phyloP scores from a whole-genome alignment of 345 rosid species.

The Salix suchowensis region DNA sequence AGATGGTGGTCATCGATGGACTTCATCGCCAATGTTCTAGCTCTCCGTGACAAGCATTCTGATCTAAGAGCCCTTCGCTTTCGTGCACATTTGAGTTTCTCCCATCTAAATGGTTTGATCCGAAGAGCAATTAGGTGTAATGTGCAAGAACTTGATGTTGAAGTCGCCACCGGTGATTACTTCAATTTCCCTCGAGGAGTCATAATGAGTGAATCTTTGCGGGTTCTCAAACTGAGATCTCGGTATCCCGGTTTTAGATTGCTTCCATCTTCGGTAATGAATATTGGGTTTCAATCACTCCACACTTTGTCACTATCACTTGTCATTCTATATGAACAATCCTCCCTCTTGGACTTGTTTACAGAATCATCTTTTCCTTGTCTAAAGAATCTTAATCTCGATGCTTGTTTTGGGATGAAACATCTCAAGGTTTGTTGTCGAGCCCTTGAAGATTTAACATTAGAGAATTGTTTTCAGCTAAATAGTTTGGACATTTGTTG shows the following conservation, averaged over 20 bases:
- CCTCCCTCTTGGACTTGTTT: constrained; percentile 56
- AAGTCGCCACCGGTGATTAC: constrained; percentile 67
- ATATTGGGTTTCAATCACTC: constrained; percentile 52
- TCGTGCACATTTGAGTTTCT: constrained; percentile 49
- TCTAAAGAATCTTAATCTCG: constrained; percentile 48
- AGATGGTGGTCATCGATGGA: constrained; percentile 24
- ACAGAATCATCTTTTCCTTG: constrained; percentile 61
- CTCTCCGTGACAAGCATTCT: constrained; percentile 45
- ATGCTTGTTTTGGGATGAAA: constrained; percentile 50
- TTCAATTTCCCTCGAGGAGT: constrained; percentile 74
- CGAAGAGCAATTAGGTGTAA: constrained; percentile 63
- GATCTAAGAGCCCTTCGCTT: constrained; percentile 60
- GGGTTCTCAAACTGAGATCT: constrained; percentile 53
- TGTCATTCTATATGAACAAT: constrained; percentile 41
- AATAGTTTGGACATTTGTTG: constrained; percentile 49
- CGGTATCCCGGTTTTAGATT: constrained; percentile 63
- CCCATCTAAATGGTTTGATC: constrained; percentile 56
- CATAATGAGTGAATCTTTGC: constrained; percentile 45
- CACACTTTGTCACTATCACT: constrained; percentile 50
- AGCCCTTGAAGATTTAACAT: constrained; percentile 43
- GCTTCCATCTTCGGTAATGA: constrained; percentile 51
- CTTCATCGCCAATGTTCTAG: constrained; percentile 38
- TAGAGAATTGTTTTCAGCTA: constrained; percentile 53
- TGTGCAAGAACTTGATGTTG: constrained; percentile 66
- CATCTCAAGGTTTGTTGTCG: constrained; percentile 54